Evolutionary conservation across 768 basidiomycete species (phyloP), one percentile per base, ranked within the genome.

Genomic region (Cyathus striatus): DNA sequence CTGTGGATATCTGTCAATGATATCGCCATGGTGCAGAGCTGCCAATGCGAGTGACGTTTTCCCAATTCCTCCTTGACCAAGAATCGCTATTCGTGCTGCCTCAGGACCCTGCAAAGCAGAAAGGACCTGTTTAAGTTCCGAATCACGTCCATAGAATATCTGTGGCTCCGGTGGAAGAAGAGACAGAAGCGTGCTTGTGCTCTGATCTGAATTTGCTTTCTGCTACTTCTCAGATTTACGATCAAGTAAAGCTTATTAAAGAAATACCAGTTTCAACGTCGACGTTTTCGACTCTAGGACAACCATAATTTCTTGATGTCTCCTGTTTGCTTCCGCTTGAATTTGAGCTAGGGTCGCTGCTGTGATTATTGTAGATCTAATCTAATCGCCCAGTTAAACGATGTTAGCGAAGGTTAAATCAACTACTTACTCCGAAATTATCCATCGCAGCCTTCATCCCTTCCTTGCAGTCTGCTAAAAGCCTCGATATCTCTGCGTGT

Each of bases 11-110:
- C 9, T 10, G 17, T 9, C 7, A 36, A 36, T 18, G 20, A 10
- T 36, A 7, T 9, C 17, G 7, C 7, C 7, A 18, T 36, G 7
- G 17, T 36, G 35, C 6, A 36, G 10, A 9, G 17, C 35, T 12
- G 35, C 35, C 12, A 36, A 18, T 6, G 20, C 17, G 7, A 36
- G 17, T 10, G 7, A 6, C 35, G 35, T 36, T 18, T 36, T 36
- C 6, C 35, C 35, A 36, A 36, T 36, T 36, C 35, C 35, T 12
- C 35, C 35, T 36, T 9, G 35, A 18, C 35, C 35, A 36, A 36
- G 35, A 18, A 36, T 18, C 12, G 35, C 35, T 12, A 36, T 36
- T 6, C 17, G 9, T 6, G 35, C 35, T 10, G 35, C 7, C 6
- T 36, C 17, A 18, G 10, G 9, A 9, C 6, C 7, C 7, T 12